Conservation (phyloP, 768 basidiomycete species). For the Hypholoma sublateritium region DNA sequence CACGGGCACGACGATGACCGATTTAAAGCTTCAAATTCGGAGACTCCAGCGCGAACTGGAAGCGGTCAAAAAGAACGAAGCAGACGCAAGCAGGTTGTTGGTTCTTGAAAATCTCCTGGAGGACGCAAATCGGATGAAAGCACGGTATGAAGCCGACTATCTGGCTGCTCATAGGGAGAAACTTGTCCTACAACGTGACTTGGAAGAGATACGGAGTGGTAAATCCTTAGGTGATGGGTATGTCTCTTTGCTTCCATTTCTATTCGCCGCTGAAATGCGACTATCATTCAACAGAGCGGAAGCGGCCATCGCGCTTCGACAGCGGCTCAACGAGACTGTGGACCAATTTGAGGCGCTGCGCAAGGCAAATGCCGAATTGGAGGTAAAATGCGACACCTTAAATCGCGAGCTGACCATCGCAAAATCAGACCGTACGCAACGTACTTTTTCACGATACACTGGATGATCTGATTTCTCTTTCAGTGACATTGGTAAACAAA, state of each 20-base stretch:
- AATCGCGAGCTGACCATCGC: slow-evolving; percentile 75
- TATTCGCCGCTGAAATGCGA: neutral
- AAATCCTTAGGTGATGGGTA: slow-evolving; percentile 82
- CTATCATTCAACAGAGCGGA: slow-evolving; percentile 56
- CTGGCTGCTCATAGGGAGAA: slow-evolving; percentile 81
- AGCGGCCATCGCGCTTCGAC: slow-evolving; percentile 84
- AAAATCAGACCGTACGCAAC: slow-evolving; percentile 75
- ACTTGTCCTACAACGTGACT: slow-evolving; percentile 71
- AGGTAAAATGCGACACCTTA: slow-evolving; percentile 64
- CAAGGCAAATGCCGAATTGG: slow-evolving; percentile 67
- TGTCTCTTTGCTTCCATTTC: slow-evolving; percentile 16
- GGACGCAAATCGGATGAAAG: slow-evolving; percentile 89
- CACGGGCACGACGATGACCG: slow-evolving; percentile 84
- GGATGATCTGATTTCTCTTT: slow-evolving; percentile 5
- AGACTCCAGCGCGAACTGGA: slow-evolving; percentile 81
- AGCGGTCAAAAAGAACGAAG: slow-evolving; percentile 70
- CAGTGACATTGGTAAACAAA: slow-evolving; percentile 90
- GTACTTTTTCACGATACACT: neutral
- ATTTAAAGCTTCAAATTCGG: slow-evolving; percentile 85
- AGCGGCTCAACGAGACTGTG: slow-evolving; percentile 83
- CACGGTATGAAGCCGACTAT: slow-evolving; percentile 86
- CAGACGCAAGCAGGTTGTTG: slow-evolving; percentile 70
- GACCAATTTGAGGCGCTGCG: slow-evolving; percentile 75
- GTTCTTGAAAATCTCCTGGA: slow-evolving; percentile 92
- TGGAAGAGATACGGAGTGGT: slow-evolving; percentile 91